These are phyloP conservation scores for Akanthomyces uredinophilus DNA, from an alignment of 2,329 filamentous ascomycete genomes.

Conservation along the genomic window DNA sequence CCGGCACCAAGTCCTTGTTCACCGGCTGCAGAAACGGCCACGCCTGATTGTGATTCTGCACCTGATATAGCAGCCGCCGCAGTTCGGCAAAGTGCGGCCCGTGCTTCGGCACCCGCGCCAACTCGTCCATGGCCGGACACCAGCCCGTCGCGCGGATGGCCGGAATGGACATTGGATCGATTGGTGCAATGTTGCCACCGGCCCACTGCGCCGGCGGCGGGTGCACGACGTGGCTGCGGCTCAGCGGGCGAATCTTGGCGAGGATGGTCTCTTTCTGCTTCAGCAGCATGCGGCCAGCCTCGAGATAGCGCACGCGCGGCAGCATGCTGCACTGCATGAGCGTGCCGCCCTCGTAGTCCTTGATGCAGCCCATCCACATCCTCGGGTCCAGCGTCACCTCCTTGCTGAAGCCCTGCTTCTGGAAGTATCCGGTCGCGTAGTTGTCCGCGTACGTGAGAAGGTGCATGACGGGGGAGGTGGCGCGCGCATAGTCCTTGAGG, in stretches of 20 bases:
- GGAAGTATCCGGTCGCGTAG: conserved; percentile 97
- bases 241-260: conserved; percentile 89
- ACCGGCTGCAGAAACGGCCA: conserved; percentile 96
- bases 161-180: conserved; percentile 80
- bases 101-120: conserved; percentile 89
- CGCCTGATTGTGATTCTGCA: conserved; percentile 86
- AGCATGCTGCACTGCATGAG: conserved; percentile 99
- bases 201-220: conserved; percentile 81
- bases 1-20: conserved; percentile 91
- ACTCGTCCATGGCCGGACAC: conserved; percentile 95
- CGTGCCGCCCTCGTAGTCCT: conserved; percentile 97
- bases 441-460: conserved; percentile 98
- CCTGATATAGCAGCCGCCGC: conserved; percentile 83
- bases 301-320: conserved; percentile 88
- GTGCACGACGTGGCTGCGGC: conserved; percentile 78
- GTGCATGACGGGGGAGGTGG: conserved; percentile 94
- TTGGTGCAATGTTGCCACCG: conserved; percentile 60
- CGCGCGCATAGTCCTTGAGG: conserved; percentile 96
- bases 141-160: conserved; percentile 90
- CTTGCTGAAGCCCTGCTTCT: conserved; percentile 98
- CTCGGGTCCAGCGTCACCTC: conserved; percentile 87
- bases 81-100: conserved; percentile 95
- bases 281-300: conserved; percentile 84
- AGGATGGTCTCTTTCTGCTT: conserved; percentile 96
- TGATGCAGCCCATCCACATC: conserved; percentile 99